These are phyloP conservation scores for Quercus gilva DNA, from an alignment of 306 rosid species.

Conservation along the genomic window DNA sequence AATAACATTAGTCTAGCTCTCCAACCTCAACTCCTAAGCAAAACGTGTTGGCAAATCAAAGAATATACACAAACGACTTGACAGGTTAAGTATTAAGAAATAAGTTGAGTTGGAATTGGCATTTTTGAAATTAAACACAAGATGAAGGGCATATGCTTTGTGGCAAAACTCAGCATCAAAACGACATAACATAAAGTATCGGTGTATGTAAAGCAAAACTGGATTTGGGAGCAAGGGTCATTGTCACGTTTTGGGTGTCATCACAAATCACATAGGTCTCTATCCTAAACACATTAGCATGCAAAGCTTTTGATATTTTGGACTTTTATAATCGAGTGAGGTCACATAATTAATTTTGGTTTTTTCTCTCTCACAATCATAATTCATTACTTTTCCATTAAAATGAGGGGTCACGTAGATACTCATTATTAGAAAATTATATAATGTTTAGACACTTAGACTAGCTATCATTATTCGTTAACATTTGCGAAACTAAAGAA, in stretches of 20 bases:
- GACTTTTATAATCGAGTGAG: background rate
- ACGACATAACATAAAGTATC: background rate
- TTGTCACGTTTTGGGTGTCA: slow-evolving; percentile 15
- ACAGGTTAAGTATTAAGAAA: background rate
- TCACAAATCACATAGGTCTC: slow-evolving; percentile 23
- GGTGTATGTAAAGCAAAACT: background rate
- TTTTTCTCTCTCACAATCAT: background rate
- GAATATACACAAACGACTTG: too few relatives aligned
- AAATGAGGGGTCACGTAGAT: background rate
- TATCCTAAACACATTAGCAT: background rate
- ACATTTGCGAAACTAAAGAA: background rate
- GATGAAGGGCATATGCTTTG: background rate
- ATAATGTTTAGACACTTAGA: background rate
- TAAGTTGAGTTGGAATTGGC: background rate
- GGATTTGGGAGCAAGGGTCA: slow-evolving; percentile 6
- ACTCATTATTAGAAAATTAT: background rate
- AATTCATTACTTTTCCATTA: background rate
- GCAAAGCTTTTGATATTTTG: background rate
- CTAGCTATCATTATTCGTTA: background rate
- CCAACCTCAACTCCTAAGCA: too few relatives aligned
- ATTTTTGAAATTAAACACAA: slow-evolving; percentile 4
- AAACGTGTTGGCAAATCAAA: too few relatives aligned
- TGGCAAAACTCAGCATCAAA: background rate
- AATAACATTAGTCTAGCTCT: too few relatives aligned
- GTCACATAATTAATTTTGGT: background rate